Conservation (phyloP, 495 filamentous ascomycete genomes). For the Talaromyces proteolyticus region DNA sequence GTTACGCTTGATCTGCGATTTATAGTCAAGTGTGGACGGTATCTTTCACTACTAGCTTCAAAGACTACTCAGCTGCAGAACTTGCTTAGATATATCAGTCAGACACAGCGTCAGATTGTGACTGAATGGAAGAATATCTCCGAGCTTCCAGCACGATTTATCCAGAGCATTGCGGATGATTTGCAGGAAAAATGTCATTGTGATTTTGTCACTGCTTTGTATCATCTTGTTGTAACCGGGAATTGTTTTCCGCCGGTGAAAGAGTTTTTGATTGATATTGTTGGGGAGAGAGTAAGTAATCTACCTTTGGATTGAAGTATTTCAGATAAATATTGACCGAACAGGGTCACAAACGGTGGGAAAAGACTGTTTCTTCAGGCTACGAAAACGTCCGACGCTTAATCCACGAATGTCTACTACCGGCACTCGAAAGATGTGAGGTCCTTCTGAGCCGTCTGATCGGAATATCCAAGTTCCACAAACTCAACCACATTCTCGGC, state of each 20-base stretch:
- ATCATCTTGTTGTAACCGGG: constrained; percentile 81
- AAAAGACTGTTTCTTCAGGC: constrained; percentile 72
- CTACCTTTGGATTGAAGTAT: neutral
- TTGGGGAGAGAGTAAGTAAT: constrained; percentile 69
- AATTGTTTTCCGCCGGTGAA: constrained; percentile 67
- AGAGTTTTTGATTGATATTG: constrained; percentile 85
- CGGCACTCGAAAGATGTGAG: constrained; percentile 75
- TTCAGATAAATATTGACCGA: constrained; percentile 3
- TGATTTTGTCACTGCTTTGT: constrained; percentile 68
- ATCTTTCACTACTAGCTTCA: constrained; percentile 75
- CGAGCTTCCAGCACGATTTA: constrained; percentile 71
- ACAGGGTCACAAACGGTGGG: constrained; percentile 93
- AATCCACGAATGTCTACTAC: constrained; percentile 80
- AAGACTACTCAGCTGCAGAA: constrained; percentile 86
- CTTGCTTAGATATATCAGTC: constrained; percentile 72
- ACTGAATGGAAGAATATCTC: constrained; percentile 76
- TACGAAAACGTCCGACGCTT: constrained; percentile 72
- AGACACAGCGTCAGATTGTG: constrained; percentile 68
- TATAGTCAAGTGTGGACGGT: constrained; percentile 69
- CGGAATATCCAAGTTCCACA: constrained; percentile 79
- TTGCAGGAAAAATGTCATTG: constrained; percentile 50
- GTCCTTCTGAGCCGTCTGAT: constrained; percentile 78
- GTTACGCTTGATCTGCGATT: constrained; percentile 80
- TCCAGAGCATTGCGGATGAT: constrained; percentile 67
- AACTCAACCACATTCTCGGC: constrained; percentile 58